Evolutionary conservation across 495 filamentous ascomycete genomes (phyloP).

Genomic region (Penicillium riverlandense): DNA sequence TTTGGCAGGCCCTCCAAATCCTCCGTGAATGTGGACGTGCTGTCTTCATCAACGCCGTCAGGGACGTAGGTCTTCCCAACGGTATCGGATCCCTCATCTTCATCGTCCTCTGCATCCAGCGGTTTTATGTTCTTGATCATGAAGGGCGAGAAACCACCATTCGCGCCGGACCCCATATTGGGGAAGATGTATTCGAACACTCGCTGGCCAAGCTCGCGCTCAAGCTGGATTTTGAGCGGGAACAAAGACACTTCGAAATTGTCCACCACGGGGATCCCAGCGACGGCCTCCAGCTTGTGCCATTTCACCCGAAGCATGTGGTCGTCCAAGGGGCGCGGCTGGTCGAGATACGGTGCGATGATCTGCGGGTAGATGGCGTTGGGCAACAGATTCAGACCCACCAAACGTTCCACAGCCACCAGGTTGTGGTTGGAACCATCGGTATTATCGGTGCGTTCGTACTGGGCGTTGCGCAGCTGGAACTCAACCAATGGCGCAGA

Average conservation of each 20-base stretch:
- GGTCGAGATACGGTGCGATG: slow-evolving; percentile 78
- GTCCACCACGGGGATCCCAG: slow-evolving; percentile 94
- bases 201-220: slow-evolving; percentile 86
- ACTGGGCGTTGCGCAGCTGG: slow-evolving; percentile 80
- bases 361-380: slow-evolving; percentile 94
- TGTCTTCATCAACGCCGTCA: slow-evolving; percentile 19
- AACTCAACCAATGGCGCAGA: slow-evolving; percentile 89
- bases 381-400: slow-evolving; percentile 80
- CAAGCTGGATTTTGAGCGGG: slow-evolving; percentile 88
- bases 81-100: slow-evolving; percentile 34
- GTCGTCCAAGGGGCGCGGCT: slow-evolving; percentile 46
- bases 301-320: slow-evolving; percentile 91
- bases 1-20: slow-evolving; percentile 30
- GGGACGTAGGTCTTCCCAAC: slow-evolving; percentile 13
- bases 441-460: slow-evolving; percentile 89
- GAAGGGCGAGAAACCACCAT: slow-evolving; percentile 70
- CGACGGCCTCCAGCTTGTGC: slow-evolving; percentile 97
- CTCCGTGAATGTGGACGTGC: slow-evolving; percentile 24
- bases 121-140: slow-evolving; percentile 72
- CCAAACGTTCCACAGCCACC: slow-evolving; percentile 75
- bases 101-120: slow-evolving; percentile 47
- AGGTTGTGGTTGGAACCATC: slow-evolving; percentile 94
- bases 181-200: slow-evolving; percentile 99
- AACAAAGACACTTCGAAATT: slow-evolving; percentile 94
- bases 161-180: slow-evolving; percentile 54